Conservation (phyloP, 768 basidiomycete genomes). For the Daedaleopsis sinensis region DNA sequence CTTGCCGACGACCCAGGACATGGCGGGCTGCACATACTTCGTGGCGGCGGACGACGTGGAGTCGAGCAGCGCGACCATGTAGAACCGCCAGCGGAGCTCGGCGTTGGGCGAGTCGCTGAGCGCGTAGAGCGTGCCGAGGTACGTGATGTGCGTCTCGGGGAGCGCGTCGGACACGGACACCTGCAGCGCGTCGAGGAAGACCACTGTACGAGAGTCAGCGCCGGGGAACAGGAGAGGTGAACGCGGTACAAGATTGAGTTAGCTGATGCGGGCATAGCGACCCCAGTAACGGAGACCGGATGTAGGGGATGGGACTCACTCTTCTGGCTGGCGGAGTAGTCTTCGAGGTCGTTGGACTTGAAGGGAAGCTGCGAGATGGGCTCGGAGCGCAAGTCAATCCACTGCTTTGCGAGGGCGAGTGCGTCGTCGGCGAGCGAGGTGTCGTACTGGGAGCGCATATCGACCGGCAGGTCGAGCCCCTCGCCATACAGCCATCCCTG, state of each 20-base stretch:
- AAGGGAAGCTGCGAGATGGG: constrained; percentile 54
- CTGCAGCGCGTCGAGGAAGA: constrained; percentile 82
- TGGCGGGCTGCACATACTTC: constrained; percentile 53
- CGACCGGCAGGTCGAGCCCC: constrained; percentile 70
- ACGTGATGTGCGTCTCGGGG: constrained; percentile 57
- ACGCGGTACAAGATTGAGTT: too few relatives aligned
- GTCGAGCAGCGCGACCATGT: constrained; percentile 65
- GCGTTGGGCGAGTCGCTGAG: constrained; percentile 65
- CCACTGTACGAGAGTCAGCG: constrained; percentile 49
- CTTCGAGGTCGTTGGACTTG: constrained; percentile 56
- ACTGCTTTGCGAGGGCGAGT: constrained; percentile 70
- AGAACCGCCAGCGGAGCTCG: constrained; percentile 81
- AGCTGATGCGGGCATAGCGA: too few relatives aligned
- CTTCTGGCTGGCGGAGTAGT: constrained; percentile 77
- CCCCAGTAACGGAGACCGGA: neutral
- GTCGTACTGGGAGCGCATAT: constrained; percentile 66
- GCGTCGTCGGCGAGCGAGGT: constrained; percentile 67
- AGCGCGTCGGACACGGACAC: constrained; percentile 57
- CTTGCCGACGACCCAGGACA: constrained; percentile 67
- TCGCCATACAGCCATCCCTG: constrained; percentile 86
- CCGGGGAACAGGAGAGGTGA: neutral
- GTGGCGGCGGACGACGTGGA: constrained; percentile 48
- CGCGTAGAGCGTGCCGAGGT: constrained; percentile 57
- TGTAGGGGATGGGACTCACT: constrained; percentile 42
- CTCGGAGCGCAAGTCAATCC: constrained; percentile 64